Evolutionary conservation across 2,329 filamentous ascomycete genomes (phyloP), one percentile per base, ranked within the genome.

Genomic region (Phyllosticta citrichinensis): DNA sequence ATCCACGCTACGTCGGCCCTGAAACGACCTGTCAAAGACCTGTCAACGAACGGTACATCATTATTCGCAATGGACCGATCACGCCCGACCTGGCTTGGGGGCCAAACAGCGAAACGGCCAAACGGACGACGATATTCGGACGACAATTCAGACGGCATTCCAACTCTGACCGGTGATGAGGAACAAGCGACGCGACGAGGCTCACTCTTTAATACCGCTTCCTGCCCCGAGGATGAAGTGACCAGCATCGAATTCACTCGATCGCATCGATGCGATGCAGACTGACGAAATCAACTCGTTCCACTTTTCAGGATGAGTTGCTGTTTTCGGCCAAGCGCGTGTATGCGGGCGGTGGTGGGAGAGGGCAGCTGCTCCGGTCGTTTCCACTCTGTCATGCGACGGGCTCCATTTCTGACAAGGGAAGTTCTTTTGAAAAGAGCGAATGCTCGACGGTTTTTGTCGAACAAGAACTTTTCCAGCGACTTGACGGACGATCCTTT

Each of bases 401-500:
- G 1, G 19, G 17, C 10, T 24, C 52, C 20, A 20, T 27, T 12
- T 53, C 52, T 12, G 52, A 17, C 12, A 24, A 53, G 24, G 52
- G 52, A 53, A 53, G 6, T 27, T 53, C 52, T 24, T 8, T 53
- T 24, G 52, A 22, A 20, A 53, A 24, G 5, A 24, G 5, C 12
- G 10, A 22, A 53, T 8, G 25, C 2, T 53, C 19, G 12, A 53
- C 52, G 5, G 24, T 33, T 30, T 19, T 56, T 35, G 25, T 50
- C 51, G 47, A 30, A 58, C 11, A 63, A 52, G 10, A 51, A 20
- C 22, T 53, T 56, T 51, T 62, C 55, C 17, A 63, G 27, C 25
- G 17, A 22, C 30, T 57, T 55, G 52, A 25, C 66, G 9, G 68
- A 55, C 12, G 57, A 61, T 8, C 65, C 61, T 0, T 72, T 55